A percentile compares a stretch with the other conserved stretches of the same genome.
Evolutionary conservation across 108 stramenopile species (phyloP).

Genomic region (Skeletonema marinoi): DNA sequence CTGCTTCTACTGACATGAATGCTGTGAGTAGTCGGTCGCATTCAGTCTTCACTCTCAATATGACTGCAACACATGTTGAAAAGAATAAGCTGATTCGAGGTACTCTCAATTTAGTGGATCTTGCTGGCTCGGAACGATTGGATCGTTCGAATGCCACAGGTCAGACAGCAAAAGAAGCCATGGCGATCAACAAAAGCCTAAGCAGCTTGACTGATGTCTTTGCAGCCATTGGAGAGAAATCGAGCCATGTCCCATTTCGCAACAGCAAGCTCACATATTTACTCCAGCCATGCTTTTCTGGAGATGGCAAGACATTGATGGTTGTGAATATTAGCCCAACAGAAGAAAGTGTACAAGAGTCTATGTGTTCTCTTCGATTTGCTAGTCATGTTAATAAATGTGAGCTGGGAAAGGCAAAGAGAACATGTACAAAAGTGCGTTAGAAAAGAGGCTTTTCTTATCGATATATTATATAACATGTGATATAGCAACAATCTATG

Average conservation of each 20-base stretch:
- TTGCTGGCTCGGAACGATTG: slow-evolving; percentile 81
- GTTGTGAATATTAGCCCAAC: slow-evolving; percentile 81
- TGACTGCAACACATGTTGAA: slow-evolving; percentile 51
- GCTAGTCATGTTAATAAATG: slow-evolving; percentile 56
- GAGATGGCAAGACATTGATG: slow-evolving; percentile 88
- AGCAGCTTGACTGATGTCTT: slow-evolving; percentile 82
- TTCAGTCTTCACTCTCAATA: slow-evolving; percentile 75
- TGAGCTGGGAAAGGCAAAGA: slow-evolving; percentile 46
- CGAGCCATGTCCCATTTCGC: slow-evolving; percentile 65
- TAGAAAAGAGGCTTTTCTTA: background rate
- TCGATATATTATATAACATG: background rate
- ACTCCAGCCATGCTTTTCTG: slow-evolving; percentile 72
- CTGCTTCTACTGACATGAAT: slow-evolving; percentile 75
- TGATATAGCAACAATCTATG: background rate
- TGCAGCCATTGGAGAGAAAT: slow-evolving; percentile 17
- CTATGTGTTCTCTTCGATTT: slow-evolving; percentile 94
- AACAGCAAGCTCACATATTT: slow-evolving; percentile 88
- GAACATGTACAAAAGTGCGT: background rate
- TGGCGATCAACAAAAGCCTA: slow-evolving; percentile 77
- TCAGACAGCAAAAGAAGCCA: slow-evolving; percentile 59
- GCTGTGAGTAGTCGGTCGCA: slow-evolving; percentile 70
- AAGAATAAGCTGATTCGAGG: slow-evolving; percentile 50
- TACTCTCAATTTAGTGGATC: slow-evolving; percentile 71
- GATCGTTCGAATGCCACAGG: slow-evolving; percentile 56
- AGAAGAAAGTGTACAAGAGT: slow-evolving; percentile 84